These are phyloP conservation scores for Rhizodiscina lignyota DNA, from an alignment of 495 filamentous ascomycete species.

Conservation along the genomic window DNA sequence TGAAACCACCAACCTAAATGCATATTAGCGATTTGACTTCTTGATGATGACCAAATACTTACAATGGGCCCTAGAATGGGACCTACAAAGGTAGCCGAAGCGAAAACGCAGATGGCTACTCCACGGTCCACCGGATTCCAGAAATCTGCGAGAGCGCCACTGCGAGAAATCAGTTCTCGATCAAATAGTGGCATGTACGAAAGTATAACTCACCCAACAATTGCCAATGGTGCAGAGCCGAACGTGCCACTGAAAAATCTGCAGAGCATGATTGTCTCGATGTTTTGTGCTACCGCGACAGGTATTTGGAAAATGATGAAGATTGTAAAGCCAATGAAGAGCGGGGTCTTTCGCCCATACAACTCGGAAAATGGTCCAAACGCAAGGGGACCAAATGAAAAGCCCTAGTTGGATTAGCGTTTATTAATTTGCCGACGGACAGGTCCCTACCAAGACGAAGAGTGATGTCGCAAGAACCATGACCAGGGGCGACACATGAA, in stretches of 20 bases:
- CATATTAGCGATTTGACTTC: too few species aligned
- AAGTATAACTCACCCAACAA: too few species aligned
- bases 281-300: slow-evolving; percentile 41
- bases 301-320: slow-evolving; percentile 49
- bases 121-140: slow-evolving; percentile 44
- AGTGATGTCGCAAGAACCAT: slow-evolving; percentile 35
- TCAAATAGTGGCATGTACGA: too few species aligned
- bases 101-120: slow-evolving; percentile 39
- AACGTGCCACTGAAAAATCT: slow-evolving; percentile 47
- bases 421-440: not conserved
- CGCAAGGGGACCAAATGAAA: slow-evolving; percentile 30
- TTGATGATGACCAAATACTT: too few species aligned
- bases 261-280: slow-evolving; percentile 40
- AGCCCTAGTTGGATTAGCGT: slow-evolving; percentile 3
- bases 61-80: slow-evolving; percentile 17
- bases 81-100: slow-evolving; percentile 13
- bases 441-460: slow-evolving; percentile 28
- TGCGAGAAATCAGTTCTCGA: too few species aligned
- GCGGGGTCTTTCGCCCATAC: slow-evolving; percentile 36
- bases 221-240: slow-evolving; percentile 44
- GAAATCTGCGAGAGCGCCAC: slow-evolving; percentile 44
- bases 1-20: slow-evolving; percentile 19
- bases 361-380: slow-evolving; percentile 43
- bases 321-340: slow-evolving; percentile 36
- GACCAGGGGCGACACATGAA: slow-evolving; percentile 29